A percentile compares a stretch with the other conserved stretches of the same genome.
Conservation (phyloP, 768 basidiomycete species). For the Chlorophyllum brunneum region DNA sequence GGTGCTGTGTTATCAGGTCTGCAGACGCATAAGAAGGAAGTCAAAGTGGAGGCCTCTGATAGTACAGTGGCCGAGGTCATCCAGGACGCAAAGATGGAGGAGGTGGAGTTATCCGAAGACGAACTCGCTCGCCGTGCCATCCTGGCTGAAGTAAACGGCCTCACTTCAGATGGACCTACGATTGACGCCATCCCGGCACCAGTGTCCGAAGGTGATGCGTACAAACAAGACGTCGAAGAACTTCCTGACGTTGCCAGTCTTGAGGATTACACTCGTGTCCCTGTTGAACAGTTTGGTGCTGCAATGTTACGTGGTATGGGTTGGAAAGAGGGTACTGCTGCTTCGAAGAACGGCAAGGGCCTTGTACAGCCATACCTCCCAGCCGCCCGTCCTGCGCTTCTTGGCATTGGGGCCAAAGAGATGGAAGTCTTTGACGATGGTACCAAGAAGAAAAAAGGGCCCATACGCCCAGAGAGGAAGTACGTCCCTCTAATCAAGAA, state of each 20-base stretch:
- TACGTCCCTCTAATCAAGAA: conserved; percentile 82
- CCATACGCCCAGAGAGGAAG: conserved; percentile 58
- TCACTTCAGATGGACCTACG: conserved; percentile 32
- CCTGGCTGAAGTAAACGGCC: conserved; percentile 50
- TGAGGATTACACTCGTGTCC: conserved; percentile 87
- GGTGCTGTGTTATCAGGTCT: conserved; percentile 71
- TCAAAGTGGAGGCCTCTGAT: conserved; percentile 25
- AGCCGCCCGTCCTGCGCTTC: conserved; percentile 71
- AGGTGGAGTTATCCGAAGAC: conserved; percentile 65
- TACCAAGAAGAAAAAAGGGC: conserved; percentile 44
- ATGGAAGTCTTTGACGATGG: conserved; percentile 70
- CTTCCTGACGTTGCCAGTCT: conserved; percentile 74
- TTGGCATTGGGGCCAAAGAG: conserved; percentile 95
- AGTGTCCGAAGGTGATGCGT: conserved; percentile 78
- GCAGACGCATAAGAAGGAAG: conserved; percentile 40
- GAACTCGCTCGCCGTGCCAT: conserved; percentile 78
- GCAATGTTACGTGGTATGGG: conserved; percentile 96
- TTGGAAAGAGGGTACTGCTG: conserved; percentile 82
- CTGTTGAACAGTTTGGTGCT: conserved; percentile 89
- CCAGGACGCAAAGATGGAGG: conserved; percentile 29
- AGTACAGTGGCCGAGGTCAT: conserved; percentile 14
- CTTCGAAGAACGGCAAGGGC: conserved; percentile 60
- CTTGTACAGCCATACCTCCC: conserved; percentile 80
- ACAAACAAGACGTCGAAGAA: conserved; percentile 76
- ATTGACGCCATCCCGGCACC: conserved; percentile 66